A percentile compares a stretch with the other conserved stretches of the same genome.
Evolutionary conservation across 495 filamentous ascomycete genomes (phyloP).

Genomic region (Astrocystis sublimbata): DNA sequence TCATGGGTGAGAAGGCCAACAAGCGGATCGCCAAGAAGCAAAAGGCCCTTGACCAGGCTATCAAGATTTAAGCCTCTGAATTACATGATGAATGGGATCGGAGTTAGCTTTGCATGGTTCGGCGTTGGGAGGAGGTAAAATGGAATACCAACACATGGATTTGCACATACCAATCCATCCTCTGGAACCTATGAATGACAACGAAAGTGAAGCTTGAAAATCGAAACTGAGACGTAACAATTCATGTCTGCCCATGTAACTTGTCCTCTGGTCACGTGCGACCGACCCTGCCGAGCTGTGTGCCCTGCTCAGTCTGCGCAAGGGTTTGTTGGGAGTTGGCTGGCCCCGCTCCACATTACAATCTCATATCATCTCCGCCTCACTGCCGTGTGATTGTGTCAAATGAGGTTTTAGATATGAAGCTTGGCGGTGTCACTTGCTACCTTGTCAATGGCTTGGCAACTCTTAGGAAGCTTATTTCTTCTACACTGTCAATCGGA

Average conservation of each 20-base stretch:
- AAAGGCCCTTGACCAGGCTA: constrained; percentile 86
- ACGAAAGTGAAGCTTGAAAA: constrained; percentile 34
- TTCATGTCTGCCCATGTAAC: neutral
- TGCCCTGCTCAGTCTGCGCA: too few relatives aligned
- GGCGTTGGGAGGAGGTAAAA: constrained; percentile 40
- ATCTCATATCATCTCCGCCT: neutral
- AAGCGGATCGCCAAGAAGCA: constrained; percentile 92
- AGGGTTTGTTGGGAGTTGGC: neutral
- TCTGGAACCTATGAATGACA: constrained; percentile 28
- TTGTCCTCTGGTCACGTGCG: constrained; percentile 5
- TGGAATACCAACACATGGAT: constrained; percentile 39
- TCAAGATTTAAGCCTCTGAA: constrained; percentile 78
- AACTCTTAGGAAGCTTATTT: neutral
- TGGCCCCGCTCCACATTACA: neutral
- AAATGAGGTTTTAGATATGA: neutral
- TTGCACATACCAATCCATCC: constrained; percentile 30
- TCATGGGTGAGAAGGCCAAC: constrained; percentile 97
- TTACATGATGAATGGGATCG: constrained; percentile 20
- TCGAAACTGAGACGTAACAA: constrained; percentile 22
- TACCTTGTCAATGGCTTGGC: neutral
- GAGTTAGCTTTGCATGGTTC: constrained; percentile 36
- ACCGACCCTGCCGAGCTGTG: too few relatives aligned
- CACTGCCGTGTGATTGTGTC: neutral
- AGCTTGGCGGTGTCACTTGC: neutral
- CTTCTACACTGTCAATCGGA: neutral